These are phyloP conservation scores for Paramecium sonneborni DNA, from an alignment of 73 alveolate genomes.

Conservation along the genomic window DNA sequence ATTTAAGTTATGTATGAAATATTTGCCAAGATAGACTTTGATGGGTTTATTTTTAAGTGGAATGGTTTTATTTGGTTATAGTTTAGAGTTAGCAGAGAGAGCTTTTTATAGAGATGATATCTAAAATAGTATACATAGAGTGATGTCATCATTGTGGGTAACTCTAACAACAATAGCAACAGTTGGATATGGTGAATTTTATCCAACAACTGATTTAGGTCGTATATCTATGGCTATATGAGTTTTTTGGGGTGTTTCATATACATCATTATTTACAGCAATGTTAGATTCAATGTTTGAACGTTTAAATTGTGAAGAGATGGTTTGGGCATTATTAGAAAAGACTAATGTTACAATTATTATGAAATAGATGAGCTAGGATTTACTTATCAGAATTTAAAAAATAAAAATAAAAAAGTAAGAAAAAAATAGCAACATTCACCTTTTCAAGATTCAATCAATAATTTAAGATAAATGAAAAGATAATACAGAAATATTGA, in stretches of 20 bases:
- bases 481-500: slow-evolving; percentile 11
- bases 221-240: background rate
- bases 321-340: slow-evolving; percentile 15
- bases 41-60: background rate
- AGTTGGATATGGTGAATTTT: slow-evolving; percentile 51
- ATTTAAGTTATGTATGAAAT: background rate
- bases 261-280: background rate
- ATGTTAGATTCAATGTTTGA: background rate
- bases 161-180: slow-evolving; percentile 1
- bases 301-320: background rate
- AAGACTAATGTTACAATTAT: background rate
- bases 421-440: background rate
- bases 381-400: background rate
- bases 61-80: background rate
- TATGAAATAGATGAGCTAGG: background rate
- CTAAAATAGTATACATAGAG: background rate
- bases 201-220: slow-evolving; percentile 45
- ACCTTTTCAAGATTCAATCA: background rate
- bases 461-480: background rate
- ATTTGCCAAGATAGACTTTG: background rate
- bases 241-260: background rate
- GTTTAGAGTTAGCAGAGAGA: slow-evolving; percentile 16
- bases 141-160: background rate
- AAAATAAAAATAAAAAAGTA: background rate
- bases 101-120: background rate